A percentile compares a stretch with the other conserved stretches of the same genome.
Evolutionary conservation across 306 rosid genomes (phyloP).

Genomic region (Quercus berberidifolia): DNA sequence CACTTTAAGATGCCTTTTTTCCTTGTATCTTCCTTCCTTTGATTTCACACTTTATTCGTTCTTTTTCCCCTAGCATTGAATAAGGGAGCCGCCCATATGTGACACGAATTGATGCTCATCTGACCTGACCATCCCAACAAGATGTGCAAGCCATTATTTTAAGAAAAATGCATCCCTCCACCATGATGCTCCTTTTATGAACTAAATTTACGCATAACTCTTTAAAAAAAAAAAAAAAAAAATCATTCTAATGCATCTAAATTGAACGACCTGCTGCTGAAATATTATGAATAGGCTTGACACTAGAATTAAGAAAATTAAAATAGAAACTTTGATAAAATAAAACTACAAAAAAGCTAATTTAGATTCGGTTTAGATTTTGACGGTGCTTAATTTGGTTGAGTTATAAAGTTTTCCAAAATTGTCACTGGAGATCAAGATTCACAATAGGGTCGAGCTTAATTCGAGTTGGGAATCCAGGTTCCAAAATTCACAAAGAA

Average conservation of each 20-base stretch:
- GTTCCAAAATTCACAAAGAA: background rate
- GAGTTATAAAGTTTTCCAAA: too few species aligned
- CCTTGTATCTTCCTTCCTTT: background rate
- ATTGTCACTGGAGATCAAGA: too few species aligned
- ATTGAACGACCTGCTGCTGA: too few species aligned
- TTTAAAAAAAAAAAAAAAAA: background rate
- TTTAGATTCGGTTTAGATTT: too few species aligned
- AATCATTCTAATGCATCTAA: background rate
- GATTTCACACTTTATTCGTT: background rate
- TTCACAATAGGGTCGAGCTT: background rate
- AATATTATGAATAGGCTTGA: too few species aligned
- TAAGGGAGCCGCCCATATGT: background rate
- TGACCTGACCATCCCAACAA: background rate
- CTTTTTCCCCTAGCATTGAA: background rate
- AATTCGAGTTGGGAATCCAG: background rate
- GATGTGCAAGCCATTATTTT: background rate
- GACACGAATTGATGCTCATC: background rate
- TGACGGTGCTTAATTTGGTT: too few species aligned
- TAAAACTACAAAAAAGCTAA: too few species aligned
- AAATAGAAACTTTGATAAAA: too few species aligned
- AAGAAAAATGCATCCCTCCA: background rate
- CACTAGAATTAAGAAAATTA: too few species aligned
- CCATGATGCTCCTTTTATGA: background rate
- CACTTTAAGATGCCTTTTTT: background rate
- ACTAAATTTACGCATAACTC: background rate